Conservation (phyloP, 2,329 filamentous ascomycete genomes). For the Colletotrichum costaricense region DNA sequence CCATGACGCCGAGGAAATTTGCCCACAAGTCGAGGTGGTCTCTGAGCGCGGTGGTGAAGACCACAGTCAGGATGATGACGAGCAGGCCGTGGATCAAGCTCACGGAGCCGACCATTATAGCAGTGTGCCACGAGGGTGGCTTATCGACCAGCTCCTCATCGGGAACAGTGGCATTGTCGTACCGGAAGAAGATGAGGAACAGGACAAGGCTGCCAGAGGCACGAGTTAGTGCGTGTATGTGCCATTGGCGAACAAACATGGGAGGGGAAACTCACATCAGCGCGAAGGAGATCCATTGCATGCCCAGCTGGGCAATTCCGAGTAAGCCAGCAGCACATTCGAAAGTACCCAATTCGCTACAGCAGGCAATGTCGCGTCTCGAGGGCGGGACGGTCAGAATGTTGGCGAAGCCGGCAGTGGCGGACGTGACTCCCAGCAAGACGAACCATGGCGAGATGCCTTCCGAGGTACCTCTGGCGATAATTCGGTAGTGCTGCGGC, state of each 20-base stretch:
- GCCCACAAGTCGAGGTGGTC: slow-evolving; percentile 81
- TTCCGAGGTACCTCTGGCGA: slow-evolving; percentile 85
- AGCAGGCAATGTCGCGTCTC: slow-evolving; percentile 86
- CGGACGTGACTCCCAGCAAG: slow-evolving; percentile 90
- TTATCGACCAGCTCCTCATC: slow-evolving; percentile 62
- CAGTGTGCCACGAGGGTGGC: slow-evolving; percentile 80
- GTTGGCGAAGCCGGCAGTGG: slow-evolving; percentile 90
- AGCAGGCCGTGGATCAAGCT: slow-evolving; percentile 83
- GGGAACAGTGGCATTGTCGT: slow-evolving; percentile 62
- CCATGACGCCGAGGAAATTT: slow-evolving; percentile 83
- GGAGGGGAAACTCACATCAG: slow-evolving; percentile 75
- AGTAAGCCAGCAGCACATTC: slow-evolving; percentile 88
- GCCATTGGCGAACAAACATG: background rate
- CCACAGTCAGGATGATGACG: slow-evolving; percentile 74
- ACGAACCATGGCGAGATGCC: slow-evolving; percentile 97
- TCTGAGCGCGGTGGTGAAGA: slow-evolving; percentile 74
- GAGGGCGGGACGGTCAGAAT: slow-evolving; percentile 90
- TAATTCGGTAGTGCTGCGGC: slow-evolving; percentile 94
- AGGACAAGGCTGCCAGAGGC: slow-evolving; percentile 76
- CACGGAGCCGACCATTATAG: slow-evolving; percentile 77
- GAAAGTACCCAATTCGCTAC: slow-evolving; percentile 81
- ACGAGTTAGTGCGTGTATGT: slow-evolving; percentile 4
- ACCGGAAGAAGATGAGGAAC: slow-evolving; percentile 95
- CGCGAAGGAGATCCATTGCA: slow-evolving; percentile 92
- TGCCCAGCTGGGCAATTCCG: slow-evolving; percentile 89